Percentiles rank a stretch among this genome's conserved stretches.
phyloP scores from a whole-genome alignment of 1,284 basidiomycete species.

The Boletellus deceptivus region DNA sequence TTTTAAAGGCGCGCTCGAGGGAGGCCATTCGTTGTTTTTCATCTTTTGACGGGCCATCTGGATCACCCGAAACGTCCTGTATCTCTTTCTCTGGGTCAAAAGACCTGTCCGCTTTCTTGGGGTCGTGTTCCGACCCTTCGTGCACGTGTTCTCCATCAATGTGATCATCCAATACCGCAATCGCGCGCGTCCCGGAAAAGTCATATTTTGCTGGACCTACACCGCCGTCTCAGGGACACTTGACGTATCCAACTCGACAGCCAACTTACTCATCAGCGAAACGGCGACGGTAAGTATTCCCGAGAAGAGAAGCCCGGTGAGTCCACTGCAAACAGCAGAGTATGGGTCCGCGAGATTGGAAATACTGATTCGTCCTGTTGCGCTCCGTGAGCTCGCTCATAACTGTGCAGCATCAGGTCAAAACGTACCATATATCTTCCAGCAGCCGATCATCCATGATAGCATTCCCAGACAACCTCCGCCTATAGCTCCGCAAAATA shows the following conservation, averaged over 20 bases:
- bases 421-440: conserved; percentile 45
- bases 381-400: neutral
- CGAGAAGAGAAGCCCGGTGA: conserved; percentile 46
- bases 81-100: conserved; percentile 9
- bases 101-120: conserved; percentile 3
- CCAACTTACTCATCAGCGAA: conserved; percentile 42
- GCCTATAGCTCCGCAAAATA: conserved; percentile 42
- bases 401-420: neutral
- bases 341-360: conserved; percentile 45
- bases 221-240: conserved; percentile 1
- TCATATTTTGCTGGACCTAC: conserved; percentile 47
- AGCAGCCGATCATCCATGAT: conserved; percentile 53
- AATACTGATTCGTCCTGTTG: conserved; percentile 41
- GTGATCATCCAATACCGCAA: conserved; percentile 35
- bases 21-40: conserved; percentile 19
- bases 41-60: conserved; percentile 3
- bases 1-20: conserved; percentile 39
- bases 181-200: conserved; percentile 45
- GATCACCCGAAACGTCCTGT: conserved; percentile 14
- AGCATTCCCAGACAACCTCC: conserved; percentile 46
- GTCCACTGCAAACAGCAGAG: conserved; percentile 48
- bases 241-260: neutral
- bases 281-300: conserved; percentile 42
- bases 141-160: neutral
- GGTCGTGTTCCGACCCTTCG: neutral